Evolutionary conservation across 2,329 filamentous ascomycete genomes (phyloP).

Genomic region (Hypoxylon rubiginosum): DNA sequence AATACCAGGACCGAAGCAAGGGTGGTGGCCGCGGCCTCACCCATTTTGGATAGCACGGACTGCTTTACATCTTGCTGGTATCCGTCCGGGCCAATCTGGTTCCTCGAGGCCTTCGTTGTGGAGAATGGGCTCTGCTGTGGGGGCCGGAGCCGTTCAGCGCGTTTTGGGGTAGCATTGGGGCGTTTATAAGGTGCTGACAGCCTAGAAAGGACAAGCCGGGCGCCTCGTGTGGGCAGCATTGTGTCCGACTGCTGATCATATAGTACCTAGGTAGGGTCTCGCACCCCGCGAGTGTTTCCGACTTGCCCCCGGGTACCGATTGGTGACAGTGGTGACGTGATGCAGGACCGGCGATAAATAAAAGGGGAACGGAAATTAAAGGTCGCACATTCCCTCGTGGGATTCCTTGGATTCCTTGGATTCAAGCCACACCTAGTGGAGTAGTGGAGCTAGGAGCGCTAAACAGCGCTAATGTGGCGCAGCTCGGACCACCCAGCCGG

Average conservation of each 20-base stretch:
- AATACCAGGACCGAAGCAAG: constrained; percentile 81
- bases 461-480: constrained; percentile 17
- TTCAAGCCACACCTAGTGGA: constrained; percentile 32
- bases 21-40: constrained; percentile 81
- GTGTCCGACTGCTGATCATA: constrained; percentile 22
- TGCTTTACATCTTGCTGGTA: constrained; percentile 38
- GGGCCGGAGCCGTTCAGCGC: constrained; percentile 32
- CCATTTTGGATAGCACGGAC: constrained; percentile 70
- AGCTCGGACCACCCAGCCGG: constrained; percentile 15
- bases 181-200: constrained; percentile 24
- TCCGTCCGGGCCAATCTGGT: constrained; percentile 27
- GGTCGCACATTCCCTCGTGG: constrained; percentile 13
- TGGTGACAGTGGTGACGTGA: constrained; percentile 12
- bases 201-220: constrained; percentile 30
- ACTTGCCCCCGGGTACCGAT: constrained; percentile 10
- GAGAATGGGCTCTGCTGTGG: constrained; percentile 36
- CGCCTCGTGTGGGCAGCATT: constrained; percentile 28
- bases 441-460: neutral
- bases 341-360: constrained; percentile 23
- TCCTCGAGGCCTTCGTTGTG: constrained; percentile 26
- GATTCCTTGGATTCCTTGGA: too few species aligned
- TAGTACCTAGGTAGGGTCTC: constrained; percentile 18
- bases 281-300: constrained; percentile 7
- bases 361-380: constrained; percentile 22
- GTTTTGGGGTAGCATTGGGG: constrained; percentile 32